Percentiles rank a stretch among this genome's conserved stretches.
Conservation (phyloP, 306 rosid species). For the Cercis canadensis region DNA sequence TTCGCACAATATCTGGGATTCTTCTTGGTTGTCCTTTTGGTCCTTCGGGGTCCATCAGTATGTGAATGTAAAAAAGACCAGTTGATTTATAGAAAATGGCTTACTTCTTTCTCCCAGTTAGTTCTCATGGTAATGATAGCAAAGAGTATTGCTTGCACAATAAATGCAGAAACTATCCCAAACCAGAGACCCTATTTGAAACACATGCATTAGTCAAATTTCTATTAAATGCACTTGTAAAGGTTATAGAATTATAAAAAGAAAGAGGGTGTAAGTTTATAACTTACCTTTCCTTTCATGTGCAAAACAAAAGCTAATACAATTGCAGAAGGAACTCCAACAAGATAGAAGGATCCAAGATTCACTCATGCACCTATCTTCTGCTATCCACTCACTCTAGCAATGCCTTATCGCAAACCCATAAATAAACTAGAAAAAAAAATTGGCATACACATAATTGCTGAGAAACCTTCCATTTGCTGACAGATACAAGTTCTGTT, state of each 20-base stretch:
- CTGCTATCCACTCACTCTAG: constrained; percentile 48
- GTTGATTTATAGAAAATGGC: background rate
- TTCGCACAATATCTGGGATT: too few relatives aligned
- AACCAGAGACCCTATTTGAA: constrained; percentile 47
- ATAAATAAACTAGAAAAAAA: background rate
- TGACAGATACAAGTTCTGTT: too few relatives aligned
- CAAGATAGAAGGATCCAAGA: constrained; percentile 44
- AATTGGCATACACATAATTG: background rate
- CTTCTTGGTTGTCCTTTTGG: too few relatives aligned
- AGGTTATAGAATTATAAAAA: background rate
- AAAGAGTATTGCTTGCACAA: constrained; percentile 35
- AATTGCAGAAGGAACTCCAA: constrained; percentile 43
- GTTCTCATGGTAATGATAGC: constrained; percentile 29
- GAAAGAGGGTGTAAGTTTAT: background rate
- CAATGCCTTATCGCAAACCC: constrained; percentile 31
- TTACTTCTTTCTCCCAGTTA: constrained; percentile 48
- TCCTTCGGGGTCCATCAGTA: too few relatives aligned
- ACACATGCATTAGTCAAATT: constrained; percentile 20
- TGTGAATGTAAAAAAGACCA: background rate
- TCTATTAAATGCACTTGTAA: background rate
- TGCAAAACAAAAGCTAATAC: constrained; percentile 38
- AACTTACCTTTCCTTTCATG: constrained; percentile 39
- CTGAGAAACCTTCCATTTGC: too few relatives aligned
- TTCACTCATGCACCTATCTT: constrained; percentile 45
- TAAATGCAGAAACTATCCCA: constrained; percentile 41